phyloP scores from a whole-genome alignment of 345 rosid species.

The Gossypium sturtianum region DNA sequence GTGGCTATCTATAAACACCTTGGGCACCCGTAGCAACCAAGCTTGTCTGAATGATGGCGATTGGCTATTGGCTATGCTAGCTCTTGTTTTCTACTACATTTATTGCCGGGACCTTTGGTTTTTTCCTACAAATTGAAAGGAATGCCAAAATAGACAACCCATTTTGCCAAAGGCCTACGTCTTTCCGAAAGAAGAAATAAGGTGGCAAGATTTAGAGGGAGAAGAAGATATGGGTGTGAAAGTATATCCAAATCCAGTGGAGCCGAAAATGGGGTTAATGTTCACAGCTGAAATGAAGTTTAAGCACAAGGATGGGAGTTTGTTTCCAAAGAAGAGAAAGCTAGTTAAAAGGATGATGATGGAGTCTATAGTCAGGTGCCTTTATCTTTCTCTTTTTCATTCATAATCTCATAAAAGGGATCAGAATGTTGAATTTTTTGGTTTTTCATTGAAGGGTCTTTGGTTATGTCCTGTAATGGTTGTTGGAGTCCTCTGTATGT shows the following conservation, averaged over 20 bases:
- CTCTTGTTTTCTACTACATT: too few relatives aligned
- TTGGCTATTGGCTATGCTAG: too few relatives aligned
- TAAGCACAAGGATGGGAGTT: slow-evolving; percentile 28
- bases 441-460: not conserved
- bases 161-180: not conserved
- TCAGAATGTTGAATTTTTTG: too few relatives aligned
- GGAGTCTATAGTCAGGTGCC: slow-evolving; percentile 12
- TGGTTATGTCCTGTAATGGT: not conserved
- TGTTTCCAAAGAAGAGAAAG: slow-evolving; percentile 30
- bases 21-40: too few relatives aligned
- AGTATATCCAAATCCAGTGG: not conserved
- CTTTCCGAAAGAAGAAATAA: not conserved
- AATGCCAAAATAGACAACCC: not conserved
- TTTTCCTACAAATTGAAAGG: too few relatives aligned
- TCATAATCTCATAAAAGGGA: too few relatives aligned
- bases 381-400: slow-evolving; percentile 7
- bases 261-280: not conserved
- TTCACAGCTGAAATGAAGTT: not conserved
- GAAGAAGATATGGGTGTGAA: not conserved
- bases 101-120: too few relatives aligned
- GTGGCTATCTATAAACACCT: too few relatives aligned
- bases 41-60: too few relatives aligned
- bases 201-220: not conserved
- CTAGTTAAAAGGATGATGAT: slow-evolving; percentile 33
- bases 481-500: not conserved